Evolutionary conservation across 495 filamentous ascomycete genomes (phyloP).

Genomic region (Zalerion maritima): DNA sequence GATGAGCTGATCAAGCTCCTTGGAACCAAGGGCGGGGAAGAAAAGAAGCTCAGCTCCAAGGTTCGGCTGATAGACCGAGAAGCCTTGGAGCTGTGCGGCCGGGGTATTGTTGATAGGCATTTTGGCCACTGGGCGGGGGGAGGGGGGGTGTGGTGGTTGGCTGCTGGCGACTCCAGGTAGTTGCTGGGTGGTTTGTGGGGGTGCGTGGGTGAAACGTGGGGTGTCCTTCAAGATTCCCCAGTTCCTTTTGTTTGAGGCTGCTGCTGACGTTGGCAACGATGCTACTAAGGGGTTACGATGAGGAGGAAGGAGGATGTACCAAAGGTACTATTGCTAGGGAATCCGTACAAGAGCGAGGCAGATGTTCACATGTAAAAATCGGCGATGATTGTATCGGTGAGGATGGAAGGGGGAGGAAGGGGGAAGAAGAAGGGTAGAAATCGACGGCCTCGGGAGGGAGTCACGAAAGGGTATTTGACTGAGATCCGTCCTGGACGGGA

Average conservation of each 20-base stretch:
- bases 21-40: slow-evolving; percentile 36
- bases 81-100: slow-evolving; percentile 19
- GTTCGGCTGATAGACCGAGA: slow-evolving; percentile 33
- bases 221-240: too few species aligned
- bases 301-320: slow-evolving; percentile 2
- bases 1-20: slow-evolving; percentile 38
- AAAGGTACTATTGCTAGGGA: too few species aligned
- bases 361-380: too few species aligned
- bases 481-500: slow-evolving; percentile 6
- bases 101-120: slow-evolving; percentile 1
- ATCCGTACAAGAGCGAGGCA: too few species aligned
- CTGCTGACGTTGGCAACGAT: too few species aligned
- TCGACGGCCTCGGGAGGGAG: slow-evolving; percentile 24
- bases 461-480: slow-evolving; percentile 38
- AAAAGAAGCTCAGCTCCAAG: slow-evolving; percentile 37
- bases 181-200: slow-evolving; percentile 1
- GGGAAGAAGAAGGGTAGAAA: slow-evolving; percentile 12
- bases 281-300: slow-evolving; percentile 10
- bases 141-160: slow-evolving; percentile 1
- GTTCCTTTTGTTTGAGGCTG: too few species aligned
- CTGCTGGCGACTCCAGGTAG: slow-evolving; percentile 1
- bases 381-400: too few species aligned
- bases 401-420: slow-evolving; percentile 14
- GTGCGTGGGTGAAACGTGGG: too few species aligned
- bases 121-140: neutral